A percentile compares a stretch with the other conserved stretches of the same genome.
These are phyloP conservation scores for Clarireedia sp. DNA, from an alignment of 2,329 filamentous ascomycete species.

Conservation along the genomic window DNA sequence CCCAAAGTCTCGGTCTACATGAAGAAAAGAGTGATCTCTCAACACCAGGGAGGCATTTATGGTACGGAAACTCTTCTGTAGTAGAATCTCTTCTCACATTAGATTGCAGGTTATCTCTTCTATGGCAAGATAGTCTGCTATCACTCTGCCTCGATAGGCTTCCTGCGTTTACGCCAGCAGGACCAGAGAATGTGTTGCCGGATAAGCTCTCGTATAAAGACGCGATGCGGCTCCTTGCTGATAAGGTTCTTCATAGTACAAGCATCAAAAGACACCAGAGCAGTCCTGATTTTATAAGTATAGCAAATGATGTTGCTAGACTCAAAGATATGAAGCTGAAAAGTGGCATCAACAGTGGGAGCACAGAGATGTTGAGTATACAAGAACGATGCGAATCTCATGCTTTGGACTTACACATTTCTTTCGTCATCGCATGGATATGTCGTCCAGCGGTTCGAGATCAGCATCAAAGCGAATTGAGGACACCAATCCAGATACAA, in stretches of 20 bases:
- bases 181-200: slow-evolving; percentile 9
- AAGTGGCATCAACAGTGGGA: not conserved
- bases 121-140: slow-evolving; percentile 2
- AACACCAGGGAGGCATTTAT: slow-evolving; percentile 9
- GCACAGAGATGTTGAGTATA: not conserved
- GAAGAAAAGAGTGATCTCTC: not conserved
- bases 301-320: not conserved
- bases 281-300: not conserved
- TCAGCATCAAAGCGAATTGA: not conserved
- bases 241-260: not conserved
- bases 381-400: not conserved
- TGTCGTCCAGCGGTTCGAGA: not conserved
- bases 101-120: not conserved
- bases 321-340: not conserved
- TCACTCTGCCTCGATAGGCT: not conserved
- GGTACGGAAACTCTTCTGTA: slow-evolving; percentile 1
- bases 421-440: not conserved
- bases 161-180: slow-evolving; percentile 30
- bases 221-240: not conserved
- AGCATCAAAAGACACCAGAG: not conserved
- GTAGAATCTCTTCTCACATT: too few species aligned
- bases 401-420: not conserved
- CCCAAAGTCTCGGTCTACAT: slow-evolving; percentile 54
- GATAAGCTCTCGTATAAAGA: not conserved
- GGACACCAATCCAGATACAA: not conserved